Evolutionary conservation across 2,329 filamentous ascomycete genomes (phyloP), one percentile per base, ranked within the genome.

Genomic region (Fusarium vanettenii): DNA sequence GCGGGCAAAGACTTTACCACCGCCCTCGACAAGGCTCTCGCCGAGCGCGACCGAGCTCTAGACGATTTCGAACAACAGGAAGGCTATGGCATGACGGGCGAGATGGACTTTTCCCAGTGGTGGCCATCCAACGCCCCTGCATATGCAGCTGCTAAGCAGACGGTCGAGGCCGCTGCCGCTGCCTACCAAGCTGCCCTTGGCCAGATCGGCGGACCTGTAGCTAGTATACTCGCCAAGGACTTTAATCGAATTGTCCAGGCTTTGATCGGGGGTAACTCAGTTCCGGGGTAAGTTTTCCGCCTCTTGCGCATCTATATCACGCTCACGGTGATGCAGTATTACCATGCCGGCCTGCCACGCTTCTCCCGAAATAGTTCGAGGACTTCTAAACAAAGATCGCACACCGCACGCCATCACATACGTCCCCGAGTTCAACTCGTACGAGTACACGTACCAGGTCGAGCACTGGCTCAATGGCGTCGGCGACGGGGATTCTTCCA

Each of bases 401-500:
- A 72, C 64, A n/a, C 73, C 73, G 1, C 67, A 75, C 9, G 72
- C 72, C 1, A 67, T 75, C 63, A 68, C 70, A 39, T 75, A 75
- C 11, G 70, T 75, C 1, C 73, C 73, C 1, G 72, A 75, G 37
- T 75, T 65, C 6, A 66, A 45, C 11, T 71, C 69, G n/a, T 18
- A 48, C 0, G 59, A 75, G 5, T 75, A 75, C 60, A 67, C 70
- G 1, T 67, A 43, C 2, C 66, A 72, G 41, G 31, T 75, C 10
- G 73, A 75, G 6, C 56, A 75, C 25, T 75, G 73, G 73, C 69
- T 75, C 48, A 73, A 75, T 11, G 69, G 66, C 1, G 73, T 75
- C 29, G 73, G 73, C 5, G 70, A 75, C 0, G 73, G 73, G 4
- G 73, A 75, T 4, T 67, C 62, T 1, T 70, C 72, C 2, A 63